Evolutionary conservation across 2,329 filamentous ascomycete species (phyloP), one percentile per base, ranked within the genome.

Genomic region (Exserohilum rostratum): DNA sequence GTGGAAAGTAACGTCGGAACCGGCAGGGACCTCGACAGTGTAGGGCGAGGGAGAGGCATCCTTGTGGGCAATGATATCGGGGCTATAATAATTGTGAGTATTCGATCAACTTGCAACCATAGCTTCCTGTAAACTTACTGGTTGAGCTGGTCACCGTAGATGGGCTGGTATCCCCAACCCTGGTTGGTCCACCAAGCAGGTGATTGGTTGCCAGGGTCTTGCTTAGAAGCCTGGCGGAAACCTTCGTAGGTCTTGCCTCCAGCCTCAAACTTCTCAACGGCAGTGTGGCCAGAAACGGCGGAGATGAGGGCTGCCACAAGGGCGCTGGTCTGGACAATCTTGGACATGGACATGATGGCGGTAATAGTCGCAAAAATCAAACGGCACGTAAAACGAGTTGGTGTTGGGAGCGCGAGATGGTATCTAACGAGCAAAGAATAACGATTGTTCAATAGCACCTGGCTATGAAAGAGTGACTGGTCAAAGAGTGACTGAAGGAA

Each of bases 101-200:
- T 34, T 34, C 31, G 31, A n/a, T 13, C n/a, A 34, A 7, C 22
- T 5, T 34, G n/a, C 15, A 13, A 34, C 3, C 31, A 34, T 34
- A 13, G n/a, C 31, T 52, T 50, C 30, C 53, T 38, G 42, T 4
- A 34, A 13, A 34, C 31, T 34, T 34, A 34, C 31, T 61, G 49
- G 51, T 62, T 64, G 40, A 73, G 62, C 34, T 66, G 50, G 57
- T 60, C 53, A 22, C 70, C 69, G 34, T 62, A 64, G 22, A 73
- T 54, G 18, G 70, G 70, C 31, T 70, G 62, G 46, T 59, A 70
- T 12, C 70, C 70, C 70, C 69, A 71, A 12, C 69, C 69, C 44
- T 71, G 70, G 52, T 62, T 61, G 40, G 70, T 72, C 62, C 65
- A 67, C 70, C 70, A 72, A 5, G 70, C 70, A 25, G 70, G 70